Percentiles rank a stretch among this genome's conserved stretches.
These are phyloP conservation scores for Chrysosporium queenslandicum DNA, from an alignment of 2,329 filamentous ascomycete species.

Conservation along the genomic window DNA sequence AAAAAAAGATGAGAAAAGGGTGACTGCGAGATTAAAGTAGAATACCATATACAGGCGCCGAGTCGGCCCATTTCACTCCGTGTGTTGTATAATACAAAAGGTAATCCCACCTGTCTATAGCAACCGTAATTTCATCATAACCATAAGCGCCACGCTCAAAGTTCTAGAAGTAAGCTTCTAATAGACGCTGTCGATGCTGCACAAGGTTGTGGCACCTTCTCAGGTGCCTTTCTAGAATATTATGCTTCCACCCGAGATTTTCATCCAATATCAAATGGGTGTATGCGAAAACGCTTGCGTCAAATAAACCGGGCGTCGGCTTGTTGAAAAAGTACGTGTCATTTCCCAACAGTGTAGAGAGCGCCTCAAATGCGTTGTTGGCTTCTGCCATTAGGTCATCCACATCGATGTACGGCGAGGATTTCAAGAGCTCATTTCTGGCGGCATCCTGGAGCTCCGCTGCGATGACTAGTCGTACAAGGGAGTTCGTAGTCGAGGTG, in stretches of 20 bases:
- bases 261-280: slow-evolving; percentile 67
- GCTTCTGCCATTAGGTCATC: slow-evolving; percentile 52
- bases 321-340: slow-evolving; percentile 53
- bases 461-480: slow-evolving; percentile 55
- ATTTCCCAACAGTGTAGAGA: slow-evolving; percentile 50
- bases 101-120: not conserved
- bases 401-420: slow-evolving; percentile 44
- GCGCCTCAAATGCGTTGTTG: slow-evolving; percentile 51
- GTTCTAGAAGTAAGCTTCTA: slow-evolving; percentile 41
- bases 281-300: slow-evolving; percentile 84
- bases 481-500: slow-evolving; percentile 47
- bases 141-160: slow-evolving; percentile 4
- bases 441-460: slow-evolving; percentile 64
- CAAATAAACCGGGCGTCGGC: slow-evolving; percentile 60
- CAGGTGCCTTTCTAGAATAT: slow-evolving; percentile 49
- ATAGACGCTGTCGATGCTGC: slow-evolving; percentile 52
- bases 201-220: slow-evolving; percentile 52
- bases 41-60: not conserved
- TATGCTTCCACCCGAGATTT: slow-evolving; percentile 53
- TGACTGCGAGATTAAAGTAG: not conserved
- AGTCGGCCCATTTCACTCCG: not conserved
- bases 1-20: slow-evolving; percentile 23
- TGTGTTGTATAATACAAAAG: slow-evolving; percentile 4
- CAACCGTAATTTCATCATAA: too few species aligned
- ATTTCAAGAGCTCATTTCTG: slow-evolving; percentile 60